Evolutionary conservation across 2,329 filamentous ascomycete species (phyloP), one percentile per base, ranked within the genome.

Genomic region (Fusarium burgessii): DNA sequence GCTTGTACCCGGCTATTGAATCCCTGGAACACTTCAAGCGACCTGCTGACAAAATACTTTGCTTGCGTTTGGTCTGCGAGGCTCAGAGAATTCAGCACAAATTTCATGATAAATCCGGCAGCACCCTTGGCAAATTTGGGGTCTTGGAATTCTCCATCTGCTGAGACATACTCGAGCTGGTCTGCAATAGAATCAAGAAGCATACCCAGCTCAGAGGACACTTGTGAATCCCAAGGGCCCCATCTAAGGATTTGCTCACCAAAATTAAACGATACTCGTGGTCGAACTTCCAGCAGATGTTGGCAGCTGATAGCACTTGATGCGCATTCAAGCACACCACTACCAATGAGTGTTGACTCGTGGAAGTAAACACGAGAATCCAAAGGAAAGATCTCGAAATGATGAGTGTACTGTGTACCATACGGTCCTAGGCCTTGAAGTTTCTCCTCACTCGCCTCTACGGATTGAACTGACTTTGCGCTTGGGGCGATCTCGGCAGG

Each of bases 321-420:
- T 6, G 82, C 82, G 32, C 80, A 80, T 20, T 80, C 76, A 9
- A 91, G 73, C 3, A 81, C 78, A 3, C 89, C 88, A 69, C 83
- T 84, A 11, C 89, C 90, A 46, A 91, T 79, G 32, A 91, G 76
- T 1, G 89, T 91, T 56, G 82, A 86, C 66, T 86, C 83, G 58
- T 91, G 89, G 57, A 91, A 91, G 77, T 85, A 91, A 1, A 87
- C 83, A 6, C 85, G 85, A 10, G 78, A 73, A 41, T 87, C 84
- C 33, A 91, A 79, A 20, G 89, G 89, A 57, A 90, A 89, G 7
- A 88, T 78, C 47, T 91, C 88, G 67, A 92, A 92, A 73, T 91
- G 85, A 36, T 87, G 84, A 0, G 88, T 87, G 75, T 91, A 91
- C 27, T 84, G 83, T 3, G 87, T 88, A 2, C 89, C 89, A 75